Evolutionary conservation across 495 filamentous ascomycete genomes (phyloP).

Genomic region (Terfezia claveryi): DNA sequence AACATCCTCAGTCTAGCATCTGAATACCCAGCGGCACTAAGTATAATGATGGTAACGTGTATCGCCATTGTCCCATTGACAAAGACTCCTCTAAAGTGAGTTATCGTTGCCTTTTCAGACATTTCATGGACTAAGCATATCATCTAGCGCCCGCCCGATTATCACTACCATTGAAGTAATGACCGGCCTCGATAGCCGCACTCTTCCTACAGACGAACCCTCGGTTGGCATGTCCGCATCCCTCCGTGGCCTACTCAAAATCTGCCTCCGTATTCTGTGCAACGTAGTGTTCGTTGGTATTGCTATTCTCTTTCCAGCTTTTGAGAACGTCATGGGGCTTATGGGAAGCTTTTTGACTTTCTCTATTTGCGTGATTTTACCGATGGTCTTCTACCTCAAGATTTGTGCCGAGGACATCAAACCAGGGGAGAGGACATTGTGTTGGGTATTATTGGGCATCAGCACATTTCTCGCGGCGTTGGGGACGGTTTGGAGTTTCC

Average conservation of each 20-base stretch:
- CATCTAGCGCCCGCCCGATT: slow-evolving; percentile 50
- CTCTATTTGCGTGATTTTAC: slow-evolving; percentile 79
- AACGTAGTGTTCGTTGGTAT: slow-evolving; percentile 40
- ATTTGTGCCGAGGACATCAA: slow-evolving; percentile 66
- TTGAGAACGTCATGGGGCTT: slow-evolving; percentile 87
- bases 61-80: slow-evolving; percentile 85
- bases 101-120: neutral
- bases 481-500: slow-evolving; percentile 69
- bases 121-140: no score
- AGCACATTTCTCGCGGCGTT: slow-evolving; percentile 46
- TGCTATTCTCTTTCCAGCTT: slow-evolving; percentile 63
- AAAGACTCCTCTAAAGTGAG: slow-evolving; percentile 75
- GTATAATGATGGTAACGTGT: slow-evolving; percentile 57
- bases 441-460: slow-evolving; percentile 46
- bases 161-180: slow-evolving; percentile 64
- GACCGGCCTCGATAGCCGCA: slow-evolving; percentile 41
- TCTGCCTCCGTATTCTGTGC: slow-evolving; percentile 22
- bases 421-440: slow-evolving; percentile 37
- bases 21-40: slow-evolving; percentile 53
- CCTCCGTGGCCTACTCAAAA: neutral
- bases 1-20: slow-evolving; percentile 48
- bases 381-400: slow-evolving; percentile 75
- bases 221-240: slow-evolving; percentile 29
- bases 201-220: slow-evolving; percentile 23
- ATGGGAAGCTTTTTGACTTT: slow-evolving; percentile 83